phyloP scores from a whole-genome alignment of 1,139 yeast species.

The Lodderomyces parapsilosis region DNA sequence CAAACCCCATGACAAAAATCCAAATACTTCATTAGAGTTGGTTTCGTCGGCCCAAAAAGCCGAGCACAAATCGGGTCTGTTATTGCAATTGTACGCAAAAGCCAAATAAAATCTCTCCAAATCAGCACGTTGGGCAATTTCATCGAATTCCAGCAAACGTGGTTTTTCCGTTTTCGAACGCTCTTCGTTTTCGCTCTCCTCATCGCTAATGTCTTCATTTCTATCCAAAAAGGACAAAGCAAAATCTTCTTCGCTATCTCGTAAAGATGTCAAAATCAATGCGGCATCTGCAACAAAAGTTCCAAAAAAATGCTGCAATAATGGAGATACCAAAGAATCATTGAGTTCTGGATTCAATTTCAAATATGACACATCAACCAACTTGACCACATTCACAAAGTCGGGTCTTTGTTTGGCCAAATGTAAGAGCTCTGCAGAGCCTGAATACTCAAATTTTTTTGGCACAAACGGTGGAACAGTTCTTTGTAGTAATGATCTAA shows the following conservation, averaged over 20 bases:
- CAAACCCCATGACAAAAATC: constrained; percentile 87
- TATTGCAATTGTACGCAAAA: constrained; percentile 65
- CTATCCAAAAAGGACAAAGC: constrained; percentile 44
- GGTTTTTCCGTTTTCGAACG: constrained; percentile 12
- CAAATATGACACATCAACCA: constrained; percentile 22
- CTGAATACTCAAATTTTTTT: constrained; percentile 30
- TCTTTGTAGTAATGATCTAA: constrained; percentile 64
- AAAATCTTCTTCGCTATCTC: constrained; percentile 86
- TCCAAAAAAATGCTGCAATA: constrained; percentile 55
- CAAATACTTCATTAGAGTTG: constrained; percentile 43
- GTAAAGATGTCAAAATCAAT: constrained; percentile 71
- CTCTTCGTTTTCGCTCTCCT: constrained; percentile 10
- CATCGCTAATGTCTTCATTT: constrained; percentile 24
- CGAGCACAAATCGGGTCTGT: constrained; percentile 57
- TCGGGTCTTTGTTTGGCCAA: constrained; percentile 22
- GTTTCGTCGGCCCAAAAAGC: constrained; percentile 73
- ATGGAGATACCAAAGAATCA: constrained; percentile 36
- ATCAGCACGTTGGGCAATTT: constrained; percentile 71
- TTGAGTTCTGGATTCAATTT: constrained; percentile 24
- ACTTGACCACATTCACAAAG: constrained; percentile 23
- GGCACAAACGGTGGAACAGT: constrained; percentile 60
- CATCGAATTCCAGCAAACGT: constrained; percentile 44
- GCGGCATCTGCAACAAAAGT: constrained; percentile 73
- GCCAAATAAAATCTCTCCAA: constrained; percentile 84
- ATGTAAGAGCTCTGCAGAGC: constrained; percentile 24